phyloP scores from a whole-genome alignment of 345 rosid species.

The Adansonia digitata region DNA sequence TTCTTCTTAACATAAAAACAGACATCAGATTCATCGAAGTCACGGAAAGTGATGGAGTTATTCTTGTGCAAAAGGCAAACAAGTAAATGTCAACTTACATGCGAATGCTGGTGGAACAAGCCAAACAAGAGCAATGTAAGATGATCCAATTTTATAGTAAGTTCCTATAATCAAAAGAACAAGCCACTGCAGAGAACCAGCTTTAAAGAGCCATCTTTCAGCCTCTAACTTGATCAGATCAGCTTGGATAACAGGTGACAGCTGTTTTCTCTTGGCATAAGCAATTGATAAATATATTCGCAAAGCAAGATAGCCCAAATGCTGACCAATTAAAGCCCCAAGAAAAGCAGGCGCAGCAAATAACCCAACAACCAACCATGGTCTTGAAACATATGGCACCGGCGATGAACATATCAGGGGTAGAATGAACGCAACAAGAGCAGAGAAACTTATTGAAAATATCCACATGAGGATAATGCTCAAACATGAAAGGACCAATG shows the following conservation, averaged over 20 bases:
- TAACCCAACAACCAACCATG: slow-evolving; percentile 77
- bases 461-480: slow-evolving; percentile 63
- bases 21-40: neutral
- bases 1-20: slow-evolving; percentile 9
- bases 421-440: slow-evolving; percentile 57
- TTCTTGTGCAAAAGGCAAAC: slow-evolving; percentile 8
- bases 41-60: neutral
- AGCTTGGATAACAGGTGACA: slow-evolving; percentile 43
- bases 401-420: slow-evolving; percentile 71
- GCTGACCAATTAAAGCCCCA: slow-evolving; percentile 88
- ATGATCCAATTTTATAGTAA: slow-evolving; percentile 70
- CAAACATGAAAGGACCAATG: slow-evolving; percentile 61
- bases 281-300: slow-evolving; percentile 40
- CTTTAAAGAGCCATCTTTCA: slow-evolving; percentile 92
- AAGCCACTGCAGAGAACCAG: slow-evolving; percentile 85
- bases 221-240: slow-evolving; percentile 69
- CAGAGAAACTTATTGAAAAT: slow-evolving; percentile 71
- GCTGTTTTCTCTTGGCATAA: slow-evolving; percentile 44
- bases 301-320: slow-evolving; percentile 61
- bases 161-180: slow-evolving; percentile 63
- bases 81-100: slow-evolving; percentile 51
- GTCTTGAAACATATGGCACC: slow-evolving; percentile 72
- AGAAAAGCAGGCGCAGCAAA: slow-evolving; percentile 86
- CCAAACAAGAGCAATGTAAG: slow-evolving; percentile 84
- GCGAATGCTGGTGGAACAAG: slow-evolving; percentile 91